Percentiles rank a stretch among this genome's conserved stretches.
phyloP scores from a whole-genome alignment of 2,329 filamentous ascomycete species.

The Venturia effusa region DNA sequence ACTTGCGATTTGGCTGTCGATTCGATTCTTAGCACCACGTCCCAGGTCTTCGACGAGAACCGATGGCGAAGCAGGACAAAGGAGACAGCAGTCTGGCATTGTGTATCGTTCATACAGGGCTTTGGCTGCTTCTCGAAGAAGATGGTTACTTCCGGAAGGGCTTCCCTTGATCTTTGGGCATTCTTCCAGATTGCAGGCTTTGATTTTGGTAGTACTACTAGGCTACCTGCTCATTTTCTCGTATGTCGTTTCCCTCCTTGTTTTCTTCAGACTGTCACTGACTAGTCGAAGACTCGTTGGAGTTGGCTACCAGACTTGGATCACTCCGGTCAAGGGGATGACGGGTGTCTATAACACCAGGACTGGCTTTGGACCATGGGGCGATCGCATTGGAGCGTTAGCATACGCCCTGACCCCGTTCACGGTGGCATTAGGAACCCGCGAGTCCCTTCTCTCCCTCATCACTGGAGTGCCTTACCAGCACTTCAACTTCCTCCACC shows the following conservation, averaged over 20 bases:
- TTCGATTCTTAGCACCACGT: conserved; percentile 21
- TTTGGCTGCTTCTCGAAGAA: conserved; percentile 32
- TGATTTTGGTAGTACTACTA: conserved; percentile 46
- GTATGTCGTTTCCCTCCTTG: conserved; percentile 22
- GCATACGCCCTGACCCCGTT: conserved; percentile 67
- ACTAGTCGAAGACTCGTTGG: conserved; percentile 44
- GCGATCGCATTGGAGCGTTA: conserved; percentile 57
- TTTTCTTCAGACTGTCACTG: conserved; percentile 8
- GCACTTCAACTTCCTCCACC: conserved; percentile 64
- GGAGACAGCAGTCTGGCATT: conserved; percentile 17
- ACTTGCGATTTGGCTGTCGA: conserved; percentile 33
- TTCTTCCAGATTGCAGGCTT: conserved; percentile 56
- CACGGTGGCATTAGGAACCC: conserved; percentile 53
- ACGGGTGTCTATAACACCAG: conserved; percentile 52
- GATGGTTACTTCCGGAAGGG: conserved; percentile 51
- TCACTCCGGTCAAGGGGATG: conserved; percentile 52
- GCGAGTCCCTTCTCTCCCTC: conserved; percentile 59
- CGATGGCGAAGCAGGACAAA: conserved; percentile 17
- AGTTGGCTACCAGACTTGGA: conserved; percentile 57
- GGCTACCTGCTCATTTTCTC: conserved; percentile 57
- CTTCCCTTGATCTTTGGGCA: conserved; percentile 50
- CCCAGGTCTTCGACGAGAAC: conserved; percentile 14
- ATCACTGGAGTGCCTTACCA: conserved; percentile 67
- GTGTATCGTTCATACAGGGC: conserved; percentile 24
- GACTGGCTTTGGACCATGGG: conserved; percentile 54